Evolutionary conservation across 106 monocot genomes (phyloP), one percentile per base, ranked within the genome.

Genomic region (Vanilla planifolia): DNA sequence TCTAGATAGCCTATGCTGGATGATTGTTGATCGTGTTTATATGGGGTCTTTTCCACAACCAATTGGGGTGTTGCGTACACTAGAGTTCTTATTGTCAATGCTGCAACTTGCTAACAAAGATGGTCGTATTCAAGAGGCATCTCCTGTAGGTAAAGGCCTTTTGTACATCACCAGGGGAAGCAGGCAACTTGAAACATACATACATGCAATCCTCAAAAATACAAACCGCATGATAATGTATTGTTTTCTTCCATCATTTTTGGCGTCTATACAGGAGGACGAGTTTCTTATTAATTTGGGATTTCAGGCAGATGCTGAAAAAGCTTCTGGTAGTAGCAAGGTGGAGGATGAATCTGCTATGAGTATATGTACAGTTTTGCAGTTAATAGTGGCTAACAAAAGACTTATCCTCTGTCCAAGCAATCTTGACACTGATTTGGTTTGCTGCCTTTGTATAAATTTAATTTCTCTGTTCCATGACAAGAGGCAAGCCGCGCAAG

Each of bases 51-150:
- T 98, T 63, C 80, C 98, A 57, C 73, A 77, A 27, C 85, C 92
- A 59, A 33, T 74, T 50, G 88, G 88, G 3, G 85, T 92, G n/a
- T 64, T 98, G 27, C 76, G 79, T 79, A 88, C 77, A 27, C 62
- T 98, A 23, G 98, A 98, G 47, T 98, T 98, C 44, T 71, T 98
- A 30, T 68, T 98, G 19, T 98, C 98, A n/a, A 92, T 98, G 98
- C 59, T 98, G 48, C 98, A 98, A 55, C 84, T 98, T 41, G 84
- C 92, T 30, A 98, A 98, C 63, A 98, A 92, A 76, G 91, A 98
- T 68, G 85, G 88, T 11, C 79, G 81, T 20, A 73, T 98, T 53
- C 92, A 92, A 75, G 98, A 98, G 45, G 77, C 79, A 55, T 66
- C 78, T 33, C 88, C 88, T 65, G 28, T 64, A 21, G 88, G 92